These are phyloP conservation scores for Pseudocercospora pini-densiflorae DNA, from an alignment of 2,329 filamentous ascomycete species.

Conservation along the genomic window DNA sequence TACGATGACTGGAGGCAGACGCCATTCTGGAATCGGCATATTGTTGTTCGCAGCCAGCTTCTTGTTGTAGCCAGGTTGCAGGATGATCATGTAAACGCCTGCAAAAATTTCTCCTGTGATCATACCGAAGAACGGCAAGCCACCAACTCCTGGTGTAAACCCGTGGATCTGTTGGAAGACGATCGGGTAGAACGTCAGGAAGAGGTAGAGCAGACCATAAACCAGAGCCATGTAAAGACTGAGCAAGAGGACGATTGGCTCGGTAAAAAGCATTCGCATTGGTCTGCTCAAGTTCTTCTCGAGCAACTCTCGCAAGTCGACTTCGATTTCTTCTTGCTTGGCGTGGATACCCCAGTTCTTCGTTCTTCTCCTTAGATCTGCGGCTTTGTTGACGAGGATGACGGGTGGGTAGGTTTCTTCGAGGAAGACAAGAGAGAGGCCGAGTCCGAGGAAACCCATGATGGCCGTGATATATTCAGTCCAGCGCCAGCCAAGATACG, in stretches of 20 bases:
- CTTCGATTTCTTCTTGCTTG: slow-evolving; percentile 46
- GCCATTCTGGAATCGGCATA: slow-evolving; percentile 50
- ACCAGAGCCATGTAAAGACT: slow-evolving; percentile 48
- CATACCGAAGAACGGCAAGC: slow-evolving; percentile 84
- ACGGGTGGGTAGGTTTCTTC: slow-evolving; percentile 64
- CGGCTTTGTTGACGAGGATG: slow-evolving; percentile 61
- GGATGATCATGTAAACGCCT: slow-evolving; percentile 30
- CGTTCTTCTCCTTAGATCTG: slow-evolving; percentile 58
- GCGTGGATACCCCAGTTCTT: slow-evolving; percentile 65
- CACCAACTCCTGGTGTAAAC: slow-evolving; percentile 70
- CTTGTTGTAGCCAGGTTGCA: slow-evolving; percentile 41
- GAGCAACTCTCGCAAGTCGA: slow-evolving; percentile 42
- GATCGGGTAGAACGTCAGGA: slow-evolving; percentile 81
- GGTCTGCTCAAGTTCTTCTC: slow-evolving; percentile 45
- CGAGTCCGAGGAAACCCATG: slow-evolving; percentile 59
- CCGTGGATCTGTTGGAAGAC: slow-evolving; percentile 75
- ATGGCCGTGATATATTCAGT: slow-evolving; percentile 52
- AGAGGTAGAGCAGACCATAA: slow-evolving; percentile 64
- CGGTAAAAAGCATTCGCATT: slow-evolving; percentile 53
- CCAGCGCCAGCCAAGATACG: slow-evolving; percentile 57
- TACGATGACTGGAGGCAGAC: slow-evolving; percentile 52
- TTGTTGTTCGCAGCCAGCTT: slow-evolving; percentile 40
- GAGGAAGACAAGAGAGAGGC: slow-evolving; percentile 57
- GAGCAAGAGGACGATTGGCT: slow-evolving; percentile 54
- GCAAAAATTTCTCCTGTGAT: slow-evolving; percentile 35